These are phyloP conservation scores for Lotmaria passim DNA, from an alignment of 208 protist species.

Conservation along the genomic window DNA sequence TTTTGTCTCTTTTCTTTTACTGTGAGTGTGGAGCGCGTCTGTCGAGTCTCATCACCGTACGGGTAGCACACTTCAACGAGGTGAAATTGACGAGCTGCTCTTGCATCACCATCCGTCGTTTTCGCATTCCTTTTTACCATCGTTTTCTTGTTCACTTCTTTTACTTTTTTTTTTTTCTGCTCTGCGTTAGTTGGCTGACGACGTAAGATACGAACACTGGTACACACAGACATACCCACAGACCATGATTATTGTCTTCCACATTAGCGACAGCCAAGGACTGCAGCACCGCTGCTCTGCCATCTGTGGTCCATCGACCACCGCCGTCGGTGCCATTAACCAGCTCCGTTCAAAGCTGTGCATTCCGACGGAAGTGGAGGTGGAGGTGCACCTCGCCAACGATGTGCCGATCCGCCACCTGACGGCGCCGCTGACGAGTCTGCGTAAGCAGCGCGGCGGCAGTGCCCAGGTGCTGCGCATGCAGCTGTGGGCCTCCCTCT, in stretches of 20 bases:
- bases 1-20: neutral
- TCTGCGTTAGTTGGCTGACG: neutral
- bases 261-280: constrained; percentile 30
- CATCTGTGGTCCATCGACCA: constrained; percentile 45
- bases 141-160: neutral
- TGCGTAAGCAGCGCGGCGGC: constrained; percentile 51
- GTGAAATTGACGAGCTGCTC: neutral
- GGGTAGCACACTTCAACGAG: no score
- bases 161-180: constrained; percentile 14
- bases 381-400: constrained; percentile 46
- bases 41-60: no score
- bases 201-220: neutral
- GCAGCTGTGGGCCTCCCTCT: constrained; percentile 34
- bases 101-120: no score
- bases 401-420: constrained; percentile 44
- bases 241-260: constrained; percentile 52
- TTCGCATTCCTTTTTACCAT: neutral
- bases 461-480: constrained; percentile 38
- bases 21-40: no score
- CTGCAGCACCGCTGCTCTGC: constrained; percentile 23
- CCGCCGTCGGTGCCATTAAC: constrained; percentile 40
- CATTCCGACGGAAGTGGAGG: constrained; percentile 40
- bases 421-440: constrained; percentile 44
- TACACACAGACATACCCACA: neutral
- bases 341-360: constrained; percentile 36